These are phyloP conservation scores for Leccinum pellstonianum DNA, from an alignment of 768 basidiomycete genomes.

Conservation along the genomic window DNA sequence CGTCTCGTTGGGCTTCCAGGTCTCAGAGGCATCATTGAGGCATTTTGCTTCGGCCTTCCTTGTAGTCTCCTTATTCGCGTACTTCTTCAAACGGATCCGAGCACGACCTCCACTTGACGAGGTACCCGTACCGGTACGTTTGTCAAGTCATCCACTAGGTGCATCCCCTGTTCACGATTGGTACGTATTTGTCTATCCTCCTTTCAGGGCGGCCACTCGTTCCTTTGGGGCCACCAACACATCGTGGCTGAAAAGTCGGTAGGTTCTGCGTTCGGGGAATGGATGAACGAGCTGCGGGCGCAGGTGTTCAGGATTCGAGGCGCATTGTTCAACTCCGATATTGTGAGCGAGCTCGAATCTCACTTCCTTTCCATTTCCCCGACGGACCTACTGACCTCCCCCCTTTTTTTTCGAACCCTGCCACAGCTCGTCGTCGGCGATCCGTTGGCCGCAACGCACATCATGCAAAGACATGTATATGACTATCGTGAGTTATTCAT, in stretches of 20 bases:
- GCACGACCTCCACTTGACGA: background rate
- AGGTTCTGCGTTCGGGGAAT: background rate
- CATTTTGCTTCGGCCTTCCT: background rate
- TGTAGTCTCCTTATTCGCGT: background rate
- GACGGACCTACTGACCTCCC: background rate
- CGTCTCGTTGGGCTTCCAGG: background rate
- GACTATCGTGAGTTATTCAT: conserved; percentile 6
- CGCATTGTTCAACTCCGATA: conserved; percentile 4
- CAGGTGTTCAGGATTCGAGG: conserved; percentile 8
- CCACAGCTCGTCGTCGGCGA: conserved; percentile 6
- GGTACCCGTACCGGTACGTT: conserved; percentile 3
- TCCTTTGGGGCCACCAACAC: conserved; percentile 9
- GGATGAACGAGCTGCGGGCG: conserved; percentile 6
- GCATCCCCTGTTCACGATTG: background rate
- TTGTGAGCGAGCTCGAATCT: background rate
- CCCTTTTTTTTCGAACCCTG: background rate
- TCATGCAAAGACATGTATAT: conserved; percentile 10
- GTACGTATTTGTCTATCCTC: background rate
- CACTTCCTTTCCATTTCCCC: background rate
- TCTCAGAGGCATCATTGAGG: background rate
- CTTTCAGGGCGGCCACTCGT: background rate
- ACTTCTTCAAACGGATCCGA: background rate
- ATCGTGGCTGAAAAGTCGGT: conserved; percentile 6
- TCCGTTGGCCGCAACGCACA: conserved; percentile 5
- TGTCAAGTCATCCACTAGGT: background rate